Evolutionary conservation across 371 early-diverging fungal species (phyloP).

Genomic region (Rhizopus sp.): DNA sequence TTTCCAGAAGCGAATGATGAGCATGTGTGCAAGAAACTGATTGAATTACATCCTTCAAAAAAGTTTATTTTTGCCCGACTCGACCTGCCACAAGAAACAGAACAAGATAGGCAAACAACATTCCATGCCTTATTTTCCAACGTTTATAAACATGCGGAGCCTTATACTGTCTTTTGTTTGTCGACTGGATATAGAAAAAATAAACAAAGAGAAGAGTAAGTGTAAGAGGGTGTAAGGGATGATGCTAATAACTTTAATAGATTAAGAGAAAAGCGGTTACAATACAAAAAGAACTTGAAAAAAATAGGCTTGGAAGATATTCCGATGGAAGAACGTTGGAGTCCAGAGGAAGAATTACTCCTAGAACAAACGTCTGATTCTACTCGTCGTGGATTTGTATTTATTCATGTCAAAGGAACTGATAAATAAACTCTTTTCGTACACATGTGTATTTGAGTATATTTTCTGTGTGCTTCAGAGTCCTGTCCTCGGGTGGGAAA

Average conservation of each 20-base stretch:
- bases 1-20: constrained; percentile 17
- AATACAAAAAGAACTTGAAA: constrained; percentile 28
- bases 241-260: constrained; percentile 7
- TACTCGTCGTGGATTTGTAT: constrained; percentile 29
- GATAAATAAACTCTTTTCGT: no score
- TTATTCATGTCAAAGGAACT: constrained; percentile 15
- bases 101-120: constrained; percentile 6
- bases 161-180: constrained; percentile 24
- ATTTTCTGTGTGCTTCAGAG: no score
- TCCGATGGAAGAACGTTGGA: constrained; percentile 35
- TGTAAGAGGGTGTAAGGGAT: background rate
- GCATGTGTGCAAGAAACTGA: constrained; percentile 17
- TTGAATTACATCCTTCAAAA: constrained; percentile 20
- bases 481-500: no score
- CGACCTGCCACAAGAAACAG: constrained; percentile 18
- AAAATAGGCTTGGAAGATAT: constrained; percentile 23
- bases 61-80: constrained; percentile 22
- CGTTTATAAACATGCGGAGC: constrained; percentile 25
- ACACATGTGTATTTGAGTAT: no score
- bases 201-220: constrained; percentile 22
- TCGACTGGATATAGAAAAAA: constrained; percentile 30
- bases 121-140: constrained; percentile 15
- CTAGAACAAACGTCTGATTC: constrained; percentile 23
- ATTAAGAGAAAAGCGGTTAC: constrained; percentile 25
- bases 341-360: constrained; percentile 26